A percentile compares a stretch with the other conserved stretches of the same genome.
Evolutionary conservation across 176 grass and related monocot genomes (phyloP).

Genomic region (Triticum turgidum): DNA sequence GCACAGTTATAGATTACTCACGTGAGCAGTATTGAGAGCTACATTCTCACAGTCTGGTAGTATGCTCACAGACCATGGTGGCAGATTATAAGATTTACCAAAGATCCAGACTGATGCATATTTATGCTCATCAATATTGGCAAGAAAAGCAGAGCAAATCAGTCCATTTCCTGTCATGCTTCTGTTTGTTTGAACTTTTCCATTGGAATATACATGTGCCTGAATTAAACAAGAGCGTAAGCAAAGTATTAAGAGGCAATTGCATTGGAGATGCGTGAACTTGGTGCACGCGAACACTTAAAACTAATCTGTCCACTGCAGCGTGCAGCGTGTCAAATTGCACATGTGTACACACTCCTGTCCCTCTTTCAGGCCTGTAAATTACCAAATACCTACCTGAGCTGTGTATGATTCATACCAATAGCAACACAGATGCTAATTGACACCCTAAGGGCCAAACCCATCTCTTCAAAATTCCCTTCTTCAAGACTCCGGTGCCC

Average conservation of each 20-base stretch:
- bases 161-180: slow-evolving; percentile 48
- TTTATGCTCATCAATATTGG: slow-evolving; percentile 92
- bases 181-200: slow-evolving; percentile 52
- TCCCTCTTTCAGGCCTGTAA: no score
- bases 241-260: slow-evolving; percentile 16
- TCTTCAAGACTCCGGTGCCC: no score
- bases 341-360: no score
- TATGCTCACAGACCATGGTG: slow-evolving; percentile 97
- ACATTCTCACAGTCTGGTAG: slow-evolving; percentile 87
- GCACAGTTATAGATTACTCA: slow-evolving; percentile 30
- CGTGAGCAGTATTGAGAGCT: slow-evolving; percentile 86
- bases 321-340: no score
- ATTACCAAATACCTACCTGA: no score
- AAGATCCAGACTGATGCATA: slow-evolving; percentile 78
- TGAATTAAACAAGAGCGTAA: slow-evolving; percentile 46
- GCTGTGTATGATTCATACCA: no score
- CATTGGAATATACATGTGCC: slow-evolving; percentile 90
- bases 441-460: no score
- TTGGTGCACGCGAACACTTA: background rate
- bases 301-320: no score
- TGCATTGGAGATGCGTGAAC: background rate
- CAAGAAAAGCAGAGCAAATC: slow-evolving; percentile 95
- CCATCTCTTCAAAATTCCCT: no score
- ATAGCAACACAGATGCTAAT: no score
- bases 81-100: slow-evolving; percentile 69